These are phyloP conservation scores for Clonostachys byssicola DNA, from an alignment of 2,329 filamentous ascomycete species.

Conservation along the genomic window DNA sequence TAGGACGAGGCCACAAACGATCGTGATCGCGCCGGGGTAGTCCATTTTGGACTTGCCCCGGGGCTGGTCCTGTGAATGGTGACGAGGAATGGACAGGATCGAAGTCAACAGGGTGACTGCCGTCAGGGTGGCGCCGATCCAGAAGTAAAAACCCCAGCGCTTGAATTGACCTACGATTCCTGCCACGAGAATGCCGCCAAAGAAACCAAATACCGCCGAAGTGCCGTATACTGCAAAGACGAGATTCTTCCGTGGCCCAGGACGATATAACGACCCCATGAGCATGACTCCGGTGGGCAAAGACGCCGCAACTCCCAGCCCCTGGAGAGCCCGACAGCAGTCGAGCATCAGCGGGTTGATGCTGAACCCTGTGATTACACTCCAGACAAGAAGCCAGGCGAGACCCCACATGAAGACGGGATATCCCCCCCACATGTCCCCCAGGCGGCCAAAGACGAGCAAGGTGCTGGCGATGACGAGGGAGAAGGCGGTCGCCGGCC, in stretches of 20 bases:
- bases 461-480: constrained; percentile 49
- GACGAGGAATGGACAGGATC: constrained; percentile 26
- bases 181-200: constrained; percentile 60
- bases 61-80: constrained; percentile 20
- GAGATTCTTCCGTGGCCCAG: constrained; percentile 67
- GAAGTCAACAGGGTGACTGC: constrained; percentile 46
- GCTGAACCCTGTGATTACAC: constrained; percentile 61
- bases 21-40: constrained; percentile 40
- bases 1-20: too few relatives aligned
- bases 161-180: constrained; percentile 56
- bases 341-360: constrained; percentile 61
- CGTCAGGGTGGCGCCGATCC: constrained; percentile 44
- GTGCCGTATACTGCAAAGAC: constrained; percentile 55
- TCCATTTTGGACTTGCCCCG: constrained; percentile 45
- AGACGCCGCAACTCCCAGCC: constrained; percentile 69
- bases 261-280: constrained; percentile 63
- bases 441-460: constrained; percentile 54
- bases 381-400: constrained; percentile 60
- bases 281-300: constrained; percentile 68
- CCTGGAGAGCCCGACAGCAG: constrained; percentile 67
- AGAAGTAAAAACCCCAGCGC: constrained; percentile 66
- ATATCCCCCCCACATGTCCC: constrained; percentile 57
- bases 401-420: constrained; percentile 51
- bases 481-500: constrained; percentile 59
- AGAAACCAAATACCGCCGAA: constrained; percentile 50